phyloP scores from a whole-genome alignment of 306 rosid species.

The Quercus ilex region DNA sequence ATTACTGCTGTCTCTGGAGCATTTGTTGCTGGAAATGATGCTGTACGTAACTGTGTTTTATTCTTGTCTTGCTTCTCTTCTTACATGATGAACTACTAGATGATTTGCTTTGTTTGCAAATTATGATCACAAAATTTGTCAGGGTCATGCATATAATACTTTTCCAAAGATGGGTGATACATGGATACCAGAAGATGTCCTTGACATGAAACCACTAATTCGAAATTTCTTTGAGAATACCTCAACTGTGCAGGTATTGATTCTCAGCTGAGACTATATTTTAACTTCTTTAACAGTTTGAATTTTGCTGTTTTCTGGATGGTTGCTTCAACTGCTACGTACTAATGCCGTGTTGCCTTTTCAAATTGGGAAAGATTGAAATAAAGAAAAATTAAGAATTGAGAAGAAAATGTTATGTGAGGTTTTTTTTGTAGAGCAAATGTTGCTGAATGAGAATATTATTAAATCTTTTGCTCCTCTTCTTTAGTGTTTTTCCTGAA shows the following conservation, averaged over 20 bases:
- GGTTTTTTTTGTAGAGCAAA: background rate
- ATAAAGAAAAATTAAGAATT: background rate
- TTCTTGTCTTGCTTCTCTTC: constrained; percentile 3
- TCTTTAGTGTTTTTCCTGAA: background rate
- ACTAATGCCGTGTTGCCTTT: background rate
- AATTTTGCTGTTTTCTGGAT: background rate
- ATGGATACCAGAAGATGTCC: constrained; percentile 72
- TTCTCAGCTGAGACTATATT: background rate
- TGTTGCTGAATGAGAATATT: background rate
- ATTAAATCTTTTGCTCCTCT: background rate
- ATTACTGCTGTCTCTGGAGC: constrained; percentile 90
- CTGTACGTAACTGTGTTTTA: constrained; percentile 45
- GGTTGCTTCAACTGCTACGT: background rate
- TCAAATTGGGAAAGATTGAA: constrained; percentile 1
- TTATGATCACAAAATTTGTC: constrained; percentile 20
- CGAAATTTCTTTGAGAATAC: constrained; percentile 92
- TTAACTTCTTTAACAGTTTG: constrained; percentile 3
- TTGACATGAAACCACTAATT: constrained; percentile 72
- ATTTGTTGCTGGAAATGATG: constrained; percentile 94
- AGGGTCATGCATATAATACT: constrained; percentile 89
- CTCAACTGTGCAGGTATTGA: constrained; percentile 67
- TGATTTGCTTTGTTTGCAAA: background rate
- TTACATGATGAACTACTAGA: constrained; percentile 8
- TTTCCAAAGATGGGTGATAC: constrained; percentile 88
- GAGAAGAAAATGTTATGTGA: background rate